Base-by-base conservation (phyloP, 106 monocot genomes). In the Alisma plantagoaquatica region DNA sequence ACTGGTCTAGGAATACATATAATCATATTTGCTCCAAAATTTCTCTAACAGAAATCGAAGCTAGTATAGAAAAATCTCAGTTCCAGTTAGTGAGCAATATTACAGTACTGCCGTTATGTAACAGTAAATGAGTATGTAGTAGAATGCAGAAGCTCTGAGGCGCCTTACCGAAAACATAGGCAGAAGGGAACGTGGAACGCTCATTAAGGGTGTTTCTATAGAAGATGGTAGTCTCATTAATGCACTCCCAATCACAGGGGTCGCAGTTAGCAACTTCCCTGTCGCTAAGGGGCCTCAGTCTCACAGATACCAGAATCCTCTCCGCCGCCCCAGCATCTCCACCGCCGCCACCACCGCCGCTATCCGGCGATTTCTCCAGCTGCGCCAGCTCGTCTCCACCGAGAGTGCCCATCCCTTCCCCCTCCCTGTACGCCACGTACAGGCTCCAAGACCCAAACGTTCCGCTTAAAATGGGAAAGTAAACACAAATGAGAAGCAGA, bases 261-360 rank as follows among this genome's bases (percentile, higher is more conserved):
- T 98, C 98, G 12, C 64, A 78, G 57, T 48, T 76, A 18, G 41
- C 43, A 14, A 82, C 64, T 63, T 98, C 98, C 78, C 57, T 85
- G 50, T 65, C 76, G 27, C 60, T 90, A 46, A 90, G 49, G 22
- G 98, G 98, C 73, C 98, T 73, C 79, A 98, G 53, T 60, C 98
- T 75, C 71, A 90, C 90, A 2, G 98, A 82, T 15, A 98, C 98
- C 16, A 82, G 43, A 49, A 98, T 98, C 74, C 53, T 98, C 81
- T 98, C 98, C 49, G 60, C 31, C 48, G 65, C 76, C 33, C 60
- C 77, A 4, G 26, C 66, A 16, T 41, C 73, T 1, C 29, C 70
- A 0, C 60, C 71, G 2, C 60, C 73, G 1, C 11, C 54, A 24
- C 3, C 46, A 23, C 41, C 35, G 16, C 33, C 46, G 14, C 24